A percentile compares a stretch with the other conserved stretches of the same genome.
Conservation (phyloP, 164 flowering plant species). For the Tetracentron sinense region DNA sequence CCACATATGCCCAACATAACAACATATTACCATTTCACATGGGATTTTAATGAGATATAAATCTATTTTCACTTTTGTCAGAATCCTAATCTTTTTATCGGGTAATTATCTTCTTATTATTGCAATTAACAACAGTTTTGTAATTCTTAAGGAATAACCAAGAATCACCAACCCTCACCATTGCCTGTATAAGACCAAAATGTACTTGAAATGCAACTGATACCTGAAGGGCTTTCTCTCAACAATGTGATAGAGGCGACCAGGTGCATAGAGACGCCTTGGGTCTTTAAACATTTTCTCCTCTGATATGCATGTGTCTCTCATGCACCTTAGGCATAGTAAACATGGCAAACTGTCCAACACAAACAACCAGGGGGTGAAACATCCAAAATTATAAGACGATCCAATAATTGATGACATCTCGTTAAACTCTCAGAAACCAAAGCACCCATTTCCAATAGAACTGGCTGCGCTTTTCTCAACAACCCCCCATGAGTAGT, state of each 20-base stretch:
- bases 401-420: background rate
- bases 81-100: background rate
- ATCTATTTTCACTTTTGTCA: no score
- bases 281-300: slow-evolving; percentile 88
- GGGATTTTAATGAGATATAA: no score
- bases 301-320: slow-evolving; percentile 84
- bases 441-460: background rate
- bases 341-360: slow-evolving; percentile 89
- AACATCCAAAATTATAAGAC: background rate
- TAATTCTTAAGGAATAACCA: background rate
- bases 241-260: slow-evolving; percentile 95
- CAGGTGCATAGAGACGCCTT: slow-evolving; percentile 96
- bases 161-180: background rate
- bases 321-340: slow-evolving; percentile 81
- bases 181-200: no score
- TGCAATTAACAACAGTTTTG: background rate
- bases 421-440: background rate
- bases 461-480: no score
- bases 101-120: background rate
- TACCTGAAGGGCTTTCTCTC: slow-evolving; percentile 93
- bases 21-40: no score
- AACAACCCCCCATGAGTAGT: no score
- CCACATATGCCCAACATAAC: no score
- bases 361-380: background rate
- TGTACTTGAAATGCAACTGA: background rate